These are phyloP conservation scores for Ceratobasidium sp. DNA, from an alignment of 1,284 basidiomycete species.

Conservation along the genomic window DNA sequence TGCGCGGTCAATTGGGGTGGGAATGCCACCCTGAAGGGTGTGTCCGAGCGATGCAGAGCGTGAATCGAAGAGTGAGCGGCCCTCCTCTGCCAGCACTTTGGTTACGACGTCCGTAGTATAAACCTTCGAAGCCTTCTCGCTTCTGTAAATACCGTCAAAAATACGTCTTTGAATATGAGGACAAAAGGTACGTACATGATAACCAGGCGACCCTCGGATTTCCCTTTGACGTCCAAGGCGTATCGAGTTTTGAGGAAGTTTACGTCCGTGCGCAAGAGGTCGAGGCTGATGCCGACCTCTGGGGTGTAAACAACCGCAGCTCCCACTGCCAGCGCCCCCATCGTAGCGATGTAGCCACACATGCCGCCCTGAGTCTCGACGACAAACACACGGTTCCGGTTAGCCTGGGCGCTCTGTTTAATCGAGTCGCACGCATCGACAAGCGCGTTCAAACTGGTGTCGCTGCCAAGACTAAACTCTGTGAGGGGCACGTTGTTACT, in stretches of 20 bases:
- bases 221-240: constrained; percentile 87
- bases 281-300: constrained; percentile 88
- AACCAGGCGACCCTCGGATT: constrained; percentile 92
- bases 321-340: constrained; percentile 96
- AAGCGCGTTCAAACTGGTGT: constrained; percentile 97
- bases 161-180: neutral
- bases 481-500: constrained; percentile 99
- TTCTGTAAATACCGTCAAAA: constrained; percentile 64
- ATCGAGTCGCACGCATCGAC: constrained; percentile 98
- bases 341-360: constrained; percentile 94
- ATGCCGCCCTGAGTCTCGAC: constrained; percentile 98
- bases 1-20: constrained; percentile 93
- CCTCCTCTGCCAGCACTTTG: constrained; percentile 96
- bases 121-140: constrained; percentile 87
- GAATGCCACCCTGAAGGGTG: constrained; percentile 94
- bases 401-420: constrained; percentile 97
- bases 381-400: constrained; percentile 95
- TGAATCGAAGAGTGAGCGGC: constrained; percentile 91
- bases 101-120: constrained; percentile 95
- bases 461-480: constrained; percentile 94
- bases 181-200: constrained; percentile 71
- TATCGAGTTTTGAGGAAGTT: constrained; percentile 92
- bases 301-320: constrained; percentile 96
- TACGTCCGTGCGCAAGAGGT: constrained; percentile 86
- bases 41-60: constrained; percentile 95